Evolutionary conservation across 2,329 filamentous ascomycete species (phyloP).

Genomic region (Didymella segeticola): DNA sequence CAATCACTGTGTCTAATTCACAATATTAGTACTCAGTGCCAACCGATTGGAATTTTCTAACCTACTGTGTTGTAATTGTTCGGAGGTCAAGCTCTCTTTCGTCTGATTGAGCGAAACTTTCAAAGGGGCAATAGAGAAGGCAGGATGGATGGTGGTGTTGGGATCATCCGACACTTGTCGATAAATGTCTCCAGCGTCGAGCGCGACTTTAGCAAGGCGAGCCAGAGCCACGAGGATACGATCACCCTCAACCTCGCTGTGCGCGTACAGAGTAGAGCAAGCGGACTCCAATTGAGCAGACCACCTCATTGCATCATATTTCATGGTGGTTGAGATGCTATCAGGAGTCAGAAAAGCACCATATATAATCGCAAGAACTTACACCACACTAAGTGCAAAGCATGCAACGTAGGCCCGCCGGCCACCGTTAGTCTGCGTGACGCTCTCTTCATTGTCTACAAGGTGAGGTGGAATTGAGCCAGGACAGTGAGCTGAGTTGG

Average conservation of each 20-base stretch:
- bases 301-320: constrained; percentile 62
- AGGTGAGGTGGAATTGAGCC: constrained; percentile 14
- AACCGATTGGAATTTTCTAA: neutral
- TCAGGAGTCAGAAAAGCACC: neutral
- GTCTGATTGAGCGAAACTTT: constrained; percentile 18
- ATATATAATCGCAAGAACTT: constrained; percentile 7
- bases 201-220: constrained; percentile 39
- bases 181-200: constrained; percentile 28
- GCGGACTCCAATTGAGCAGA: constrained; percentile 66
- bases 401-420: constrained; percentile 58
- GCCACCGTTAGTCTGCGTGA: constrained; percentile 56
- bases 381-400: constrained; percentile 55
- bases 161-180: constrained; percentile 29
- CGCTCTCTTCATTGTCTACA: constrained; percentile 4
- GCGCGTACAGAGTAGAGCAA: constrained; percentile 41
- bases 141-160: constrained; percentile 9
- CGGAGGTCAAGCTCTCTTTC: constrained; percentile 9
- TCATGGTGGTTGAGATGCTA: constrained; percentile 26
- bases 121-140: constrained; percentile 23
- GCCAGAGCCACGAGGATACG: constrained; percentile 55
- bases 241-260: constrained; percentile 57
- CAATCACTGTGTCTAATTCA: constrained; percentile 14
- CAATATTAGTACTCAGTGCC: neutral
- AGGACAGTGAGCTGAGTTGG: constrained; percentile 6
- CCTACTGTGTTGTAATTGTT: constrained; percentile 24